These are phyloP conservation scores for Ocimum tenuiflorum DNA, from an alignment of 257 asterid genomes.

Conservation along the genomic window DNA sequence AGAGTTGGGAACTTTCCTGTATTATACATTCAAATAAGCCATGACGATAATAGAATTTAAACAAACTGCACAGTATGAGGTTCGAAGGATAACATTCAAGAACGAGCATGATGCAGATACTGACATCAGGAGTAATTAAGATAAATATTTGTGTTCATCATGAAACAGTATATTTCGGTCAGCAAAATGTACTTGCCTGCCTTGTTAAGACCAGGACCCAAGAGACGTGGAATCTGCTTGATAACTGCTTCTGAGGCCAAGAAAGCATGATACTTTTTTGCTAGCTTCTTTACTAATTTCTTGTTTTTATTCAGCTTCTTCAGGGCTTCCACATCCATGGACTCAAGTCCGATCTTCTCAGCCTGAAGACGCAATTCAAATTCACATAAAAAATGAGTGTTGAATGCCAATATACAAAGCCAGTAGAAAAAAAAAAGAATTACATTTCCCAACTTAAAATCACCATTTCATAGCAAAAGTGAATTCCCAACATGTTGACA, in stretches of 20 bases:
- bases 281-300: slow-evolving; percentile 57
- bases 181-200: slow-evolving; percentile 41
- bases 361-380: slow-evolving; percentile 29
- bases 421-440: no score
- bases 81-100: no score
- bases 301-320: slow-evolving; percentile 55
- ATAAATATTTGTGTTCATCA: no score
- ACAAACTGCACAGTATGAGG: no score
- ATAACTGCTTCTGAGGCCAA: slow-evolving; percentile 52
- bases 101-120: no score
- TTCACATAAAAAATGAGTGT: neutral
- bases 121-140: no score
- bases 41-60: neutral
- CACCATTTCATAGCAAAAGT: neutral
- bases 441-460: neutral
- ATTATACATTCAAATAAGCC: neutral
- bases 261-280: slow-evolving; percentile 54
- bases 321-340: slow-evolving; percentile 58
- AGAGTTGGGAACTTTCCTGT: slow-evolving; percentile 58
- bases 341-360: slow-evolving; percentile 45
- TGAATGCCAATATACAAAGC: no score
- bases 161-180: no score
- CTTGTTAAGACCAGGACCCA: slow-evolving; percentile 57
- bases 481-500: neutral
- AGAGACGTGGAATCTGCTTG: slow-evolving; percentile 53